Percentiles rank a stretch among this genome's conserved stretches.
Conservation (phyloP, 495 filamentous ascomycete species). For the Podospora pseudopauciseta region DNA sequence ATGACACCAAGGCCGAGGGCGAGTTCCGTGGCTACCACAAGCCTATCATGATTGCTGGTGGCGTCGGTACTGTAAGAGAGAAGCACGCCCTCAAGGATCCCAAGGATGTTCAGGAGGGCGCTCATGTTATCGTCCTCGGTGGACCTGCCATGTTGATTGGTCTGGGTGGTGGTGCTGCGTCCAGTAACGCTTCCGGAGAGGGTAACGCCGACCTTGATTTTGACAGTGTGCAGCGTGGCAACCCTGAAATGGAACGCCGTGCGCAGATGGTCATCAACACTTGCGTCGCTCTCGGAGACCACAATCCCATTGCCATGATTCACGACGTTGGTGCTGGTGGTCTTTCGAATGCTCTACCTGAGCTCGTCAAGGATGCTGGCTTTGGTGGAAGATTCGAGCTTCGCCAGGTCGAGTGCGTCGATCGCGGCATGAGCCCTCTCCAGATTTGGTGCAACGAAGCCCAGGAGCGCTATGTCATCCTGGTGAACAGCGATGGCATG, state of each 20-base stretch:
- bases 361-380: constrained; percentile 86
- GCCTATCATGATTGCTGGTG: constrained; percentile 98
- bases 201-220: constrained; percentile 89
- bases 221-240: constrained; percentile 90
- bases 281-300: constrained; percentile 74
- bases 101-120: constrained; percentile 71
- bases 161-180: constrained; percentile 90
- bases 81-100: constrained; percentile 83
- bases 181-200: constrained; percentile 83
- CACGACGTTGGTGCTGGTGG: constrained; percentile 97
- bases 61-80: constrained; percentile 91
- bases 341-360: constrained; percentile 81
- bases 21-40: constrained; percentile 94
- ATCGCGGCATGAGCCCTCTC: constrained; percentile 86
- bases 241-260: constrained; percentile 90
- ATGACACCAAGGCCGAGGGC: constrained; percentile 39
- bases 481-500: constrained; percentile 72
- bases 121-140: constrained; percentile 85
- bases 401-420: constrained; percentile 83
- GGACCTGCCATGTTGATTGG: constrained; percentile 98
- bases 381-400: constrained; percentile 88
- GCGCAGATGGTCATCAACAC: constrained; percentile 97
- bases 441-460: constrained; percentile 98
- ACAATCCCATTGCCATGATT: constrained; percentile 91
- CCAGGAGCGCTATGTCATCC: constrained; percentile 89